Evolutionary conservation across 768 basidiomycete species (phyloP).

Genomic region (Termitomyces sp.): DNA sequence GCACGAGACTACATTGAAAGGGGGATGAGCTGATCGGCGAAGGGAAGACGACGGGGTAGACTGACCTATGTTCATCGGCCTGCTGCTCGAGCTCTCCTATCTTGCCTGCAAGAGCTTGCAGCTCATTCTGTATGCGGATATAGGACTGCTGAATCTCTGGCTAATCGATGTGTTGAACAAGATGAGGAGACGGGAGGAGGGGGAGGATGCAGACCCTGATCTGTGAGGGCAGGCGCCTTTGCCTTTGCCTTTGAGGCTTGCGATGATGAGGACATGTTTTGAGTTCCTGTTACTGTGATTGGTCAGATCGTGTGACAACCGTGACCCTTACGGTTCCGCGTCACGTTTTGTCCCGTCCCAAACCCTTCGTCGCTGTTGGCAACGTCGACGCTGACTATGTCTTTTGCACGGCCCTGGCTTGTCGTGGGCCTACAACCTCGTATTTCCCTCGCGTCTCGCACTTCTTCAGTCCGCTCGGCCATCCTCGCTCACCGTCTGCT

Average conservation of each 20-base stretch:
- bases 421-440: conserved; percentile 49
- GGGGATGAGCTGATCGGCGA: conserved; percentile 1
- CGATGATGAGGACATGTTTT: conserved; percentile 42
- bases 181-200: conserved; percentile 5
- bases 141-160: conserved; percentile 85
- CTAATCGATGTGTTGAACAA: conserved; percentile 38
- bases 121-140: conserved; percentile 77
- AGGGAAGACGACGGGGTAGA: conserved; percentile 11
- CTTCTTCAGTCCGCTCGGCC: conserved; percentile 25
- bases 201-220: conserved; percentile 56
- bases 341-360: conserved; percentile 16
- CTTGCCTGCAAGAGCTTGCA: conserved; percentile 89
- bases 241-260: conserved; percentile 48
- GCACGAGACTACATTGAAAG: conserved; percentile 60
- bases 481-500: conserved; percentile 46
- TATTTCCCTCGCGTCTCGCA: conserved; percentile 26
- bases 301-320: conserved; percentile 25
- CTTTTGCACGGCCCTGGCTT: conserved; percentile 48
- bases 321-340: conserved; percentile 33
- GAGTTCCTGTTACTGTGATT: conserved; percentile 39
- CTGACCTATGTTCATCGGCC: conserved; percentile 90
- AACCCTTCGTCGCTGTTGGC: conserved; percentile 29
- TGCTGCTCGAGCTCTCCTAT: conserved; percentile 96
- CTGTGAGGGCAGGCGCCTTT: conserved; percentile 53
- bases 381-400: conserved; percentile 43